Base-by-base conservation (phyloP, 2,329 filamentous ascomycete species). In the Diaporthe destruens region DNA sequence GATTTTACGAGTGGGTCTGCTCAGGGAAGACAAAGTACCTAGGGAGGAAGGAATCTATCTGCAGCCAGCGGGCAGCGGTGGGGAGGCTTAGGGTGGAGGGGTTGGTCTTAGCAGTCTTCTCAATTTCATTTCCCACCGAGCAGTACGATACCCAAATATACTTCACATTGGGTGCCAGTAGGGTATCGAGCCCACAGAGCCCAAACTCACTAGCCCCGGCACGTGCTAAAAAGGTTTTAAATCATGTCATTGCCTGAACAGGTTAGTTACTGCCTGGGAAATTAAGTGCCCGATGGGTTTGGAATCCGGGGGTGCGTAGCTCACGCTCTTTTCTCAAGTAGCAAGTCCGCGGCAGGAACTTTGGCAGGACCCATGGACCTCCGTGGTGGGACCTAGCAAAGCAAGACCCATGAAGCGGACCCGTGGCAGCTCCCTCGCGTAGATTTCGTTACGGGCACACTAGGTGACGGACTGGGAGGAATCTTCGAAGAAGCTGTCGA, bases 1-100 rank as follows among this genome's bases (percentile, higher is more conserved):
- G 54, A 56, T 36, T 36, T 56, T 56, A 56, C 54, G 54, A 56
- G 54, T 36, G 39, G 32, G 54, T 36, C 54, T 56, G 54, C 32
- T 3, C 11, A 56, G 39, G 54, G 32, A 56, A 56, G 18, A 56
- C 36, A 36, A 56, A n/a, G n/a, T n/a, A n/a, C n/a, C n/a, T n/a
- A n/a, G 36, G 54, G 36, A 56, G 54, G 54, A 36, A 56, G 32
- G 18, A 56, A 56, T 18, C 54, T 39, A 36, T 39, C 32, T 56
- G 54, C 8, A 34, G 32, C 54, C 54, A 56, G 51, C 25, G 51
- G 51, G 9, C 54, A n/a, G 8, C 54, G 18, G 29, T 34, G 29
- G 18, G 54, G n/a, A 29, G 51, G 51, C 23, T 16, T 20, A 8
- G 51, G 51, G 51, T 25, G 25, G 51, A 32, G 51, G 51, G 51